Conservation (phyloP, 805 yeast genomes). For the Nadsonia fulvescens region DNA sequence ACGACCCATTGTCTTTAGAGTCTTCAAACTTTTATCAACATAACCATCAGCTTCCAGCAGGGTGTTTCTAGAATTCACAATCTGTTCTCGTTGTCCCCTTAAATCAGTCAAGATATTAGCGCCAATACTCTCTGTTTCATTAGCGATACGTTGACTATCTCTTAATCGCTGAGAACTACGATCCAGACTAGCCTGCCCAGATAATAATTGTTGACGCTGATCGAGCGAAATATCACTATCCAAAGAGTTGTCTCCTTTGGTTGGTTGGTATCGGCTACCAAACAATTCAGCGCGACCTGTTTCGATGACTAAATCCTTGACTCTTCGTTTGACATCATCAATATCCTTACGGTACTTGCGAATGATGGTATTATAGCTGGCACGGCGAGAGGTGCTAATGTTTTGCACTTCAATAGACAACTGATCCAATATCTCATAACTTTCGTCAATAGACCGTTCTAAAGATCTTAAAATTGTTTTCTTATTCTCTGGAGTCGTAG, state of each 20-base stretch:
- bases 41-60: constrained; percentile 80
- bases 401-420: constrained; percentile 75
- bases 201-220: constrained; percentile 68
- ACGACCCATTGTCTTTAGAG: constrained; percentile 81
- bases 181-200: constrained; percentile 64
- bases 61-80: constrained; percentile 69
- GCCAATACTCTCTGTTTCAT: constrained; percentile 84
- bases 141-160: constrained; percentile 78
- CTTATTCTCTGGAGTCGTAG: constrained; percentile 26
- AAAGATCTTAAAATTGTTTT: constrained; percentile 37
- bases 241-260: constrained; percentile 10
- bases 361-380: constrained; percentile 54
- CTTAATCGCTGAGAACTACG: constrained; percentile 66
- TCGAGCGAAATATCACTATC: constrained; percentile 26
- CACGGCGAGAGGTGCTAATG: constrained; percentile 56
- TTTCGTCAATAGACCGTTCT: constrained; percentile 61
- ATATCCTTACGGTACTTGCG: constrained; percentile 49
- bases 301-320: constrained; percentile 40
- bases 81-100: constrained; percentile 85
- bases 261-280: constrained; percentile 30
- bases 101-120: constrained; percentile 77
- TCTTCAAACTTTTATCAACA: constrained; percentile 75
- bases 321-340: constrained; percentile 33
- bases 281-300: constrained; percentile 58
- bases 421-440: constrained; percentile 62